These are phyloP conservation scores for Phytophthora boehmeriae DNA, from an alignment of 352 stramenopile genomes.

Conservation along the genomic window DNA sequence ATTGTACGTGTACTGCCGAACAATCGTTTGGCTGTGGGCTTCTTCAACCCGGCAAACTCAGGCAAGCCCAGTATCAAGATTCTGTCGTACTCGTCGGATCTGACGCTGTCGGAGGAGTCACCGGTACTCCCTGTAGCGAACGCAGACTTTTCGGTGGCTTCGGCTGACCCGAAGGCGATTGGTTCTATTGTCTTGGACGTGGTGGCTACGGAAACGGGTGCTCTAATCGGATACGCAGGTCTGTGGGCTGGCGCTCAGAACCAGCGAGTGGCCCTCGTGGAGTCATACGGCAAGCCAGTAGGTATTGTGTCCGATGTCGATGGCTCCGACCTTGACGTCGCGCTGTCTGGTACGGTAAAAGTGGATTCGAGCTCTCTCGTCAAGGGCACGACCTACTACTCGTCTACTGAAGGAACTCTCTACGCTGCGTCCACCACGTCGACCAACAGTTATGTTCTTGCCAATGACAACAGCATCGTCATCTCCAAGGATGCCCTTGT, in stretches of 20 bases:
- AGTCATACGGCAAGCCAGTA: slow-evolving; percentile 74
- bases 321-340: slow-evolving; percentile 57
- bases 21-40: slow-evolving; percentile 65
- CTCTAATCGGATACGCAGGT: slow-evolving; percentile 64
- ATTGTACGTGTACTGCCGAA: slow-evolving; percentile 55
- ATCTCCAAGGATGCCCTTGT: slow-evolving; percentile 81
- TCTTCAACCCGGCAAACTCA: slow-evolving; percentile 77
- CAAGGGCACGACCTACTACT: slow-evolving; percentile 69
- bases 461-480: slow-evolving; percentile 71
- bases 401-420: slow-evolving; percentile 63
- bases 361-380: slow-evolving; percentile 39
- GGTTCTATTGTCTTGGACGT: slow-evolving; percentile 65
- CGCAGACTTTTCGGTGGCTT: slow-evolving; percentile 67
- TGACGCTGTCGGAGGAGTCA: slow-evolving; percentile 56
- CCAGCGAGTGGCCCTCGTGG: slow-evolving; percentile 74
- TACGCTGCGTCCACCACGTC: slow-evolving; percentile 57
- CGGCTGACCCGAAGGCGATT: slow-evolving; percentile 54
- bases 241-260: slow-evolving; percentile 57
- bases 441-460: slow-evolving; percentile 64
- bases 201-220: slow-evolving; percentile 55
- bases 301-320: slow-evolving; percentile 70
- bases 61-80: slow-evolving; percentile 81
- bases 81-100: slow-evolving; percentile 64
- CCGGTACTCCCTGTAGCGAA: slow-evolving; percentile 73
- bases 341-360: slow-evolving; percentile 66